These are phyloP conservation scores for Pseudocercospora pini-densiflorae DNA, from an alignment of 2,329 filamentous ascomycete species.

Conservation along the genomic window DNA sequence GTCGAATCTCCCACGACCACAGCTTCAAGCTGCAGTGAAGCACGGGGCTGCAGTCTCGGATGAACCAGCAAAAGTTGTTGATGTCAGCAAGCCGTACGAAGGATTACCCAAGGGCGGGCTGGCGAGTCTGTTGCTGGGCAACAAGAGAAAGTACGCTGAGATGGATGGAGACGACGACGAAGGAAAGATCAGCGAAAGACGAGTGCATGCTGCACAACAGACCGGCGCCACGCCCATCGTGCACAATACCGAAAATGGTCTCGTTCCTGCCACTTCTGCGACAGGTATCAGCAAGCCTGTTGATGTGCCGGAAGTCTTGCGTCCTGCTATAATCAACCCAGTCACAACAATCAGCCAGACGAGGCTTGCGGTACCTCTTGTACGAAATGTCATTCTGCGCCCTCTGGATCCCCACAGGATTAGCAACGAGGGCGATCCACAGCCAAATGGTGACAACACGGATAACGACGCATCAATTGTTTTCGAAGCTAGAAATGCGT, in stretches of 20 bases:
- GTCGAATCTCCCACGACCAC: slow-evolving; percentile 86
- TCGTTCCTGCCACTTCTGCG: slow-evolving; percentile 73
- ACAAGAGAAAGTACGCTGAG: slow-evolving; percentile 81
- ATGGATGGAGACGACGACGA: slow-evolving; percentile 79
- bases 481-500: slow-evolving; percentile 86
- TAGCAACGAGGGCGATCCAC: slow-evolving; percentile 49
- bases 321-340: slow-evolving; percentile 85
- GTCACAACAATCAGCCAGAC: slow-evolving; percentile 81
- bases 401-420: slow-evolving; percentile 70
- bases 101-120: slow-evolving; percentile 89
- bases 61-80: slow-evolving; percentile 66
- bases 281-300: slow-evolving; percentile 49
- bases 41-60: slow-evolving; percentile 54
- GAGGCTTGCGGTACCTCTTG: slow-evolving; percentile 82
- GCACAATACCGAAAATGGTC: slow-evolving; percentile 74
- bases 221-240: slow-evolving; percentile 73
- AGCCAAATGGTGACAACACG: slow-evolving; percentile 50
- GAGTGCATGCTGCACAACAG: slow-evolving; percentile 62
- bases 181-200: slow-evolving; percentile 65
- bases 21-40: slow-evolving; percentile 77
- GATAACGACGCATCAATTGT: slow-evolving; percentile 69
- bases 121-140: slow-evolving; percentile 82
- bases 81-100: slow-evolving; percentile 92
- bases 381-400: slow-evolving; percentile 80
- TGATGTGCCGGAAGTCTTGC: slow-evolving; percentile 76